Base-by-base conservation (phyloP, 108 stramenopile genomes). In the Skeletonema potamos region DNA sequence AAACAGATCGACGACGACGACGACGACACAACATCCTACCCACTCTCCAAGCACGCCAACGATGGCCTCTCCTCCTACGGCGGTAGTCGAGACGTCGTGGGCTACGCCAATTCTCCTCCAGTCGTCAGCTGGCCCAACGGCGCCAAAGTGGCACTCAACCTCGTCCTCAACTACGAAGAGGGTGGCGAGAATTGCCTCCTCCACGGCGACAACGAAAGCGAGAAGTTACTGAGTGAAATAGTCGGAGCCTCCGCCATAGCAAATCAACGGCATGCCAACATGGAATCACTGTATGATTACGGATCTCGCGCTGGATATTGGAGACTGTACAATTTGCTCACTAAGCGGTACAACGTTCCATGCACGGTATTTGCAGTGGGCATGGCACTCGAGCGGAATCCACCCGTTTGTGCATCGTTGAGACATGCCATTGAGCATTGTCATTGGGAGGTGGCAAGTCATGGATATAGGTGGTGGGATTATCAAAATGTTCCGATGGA, bases 101-200 rank as follows among this genome's bases (percentile, higher is more conserved):
- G 97, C 32, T 97, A 95, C 63, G 97, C 92, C 1, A 54, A 54
- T 12, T 51, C 62, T 9, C 86, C 93, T 0, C 93, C 93, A 43
- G 66, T 79, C 6, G 88, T 87, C 6, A 54, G 66, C 13, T 97
- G 96, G 96, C 95, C 95, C 7, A 68, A 77, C 22, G 72, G 64
- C 20, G 90, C 90, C 44, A 90, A 90, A 67, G 92, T 92, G 51
- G 96, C 96, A 17, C 82, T 98, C 27, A 95, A 96, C 64, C 87
- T 98, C 58, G 97, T 98, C 41, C 85, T 98, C 58, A 98, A 98
- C 83, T 98, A 96, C 77, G 97, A 98, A 81, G 97, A 98, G 62
- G 97, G 97, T 8, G 93, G 93, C 12, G 97, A 98, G 66, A 89
- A 76, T 65, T 92, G 92, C 44, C 60, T 84, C 24, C 72, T 96